Evolutionary conservation across 345 rosid species (phyloP), one percentile per base, ranked within the genome.

Genomic region (Eutrema yunnanense): DNA sequence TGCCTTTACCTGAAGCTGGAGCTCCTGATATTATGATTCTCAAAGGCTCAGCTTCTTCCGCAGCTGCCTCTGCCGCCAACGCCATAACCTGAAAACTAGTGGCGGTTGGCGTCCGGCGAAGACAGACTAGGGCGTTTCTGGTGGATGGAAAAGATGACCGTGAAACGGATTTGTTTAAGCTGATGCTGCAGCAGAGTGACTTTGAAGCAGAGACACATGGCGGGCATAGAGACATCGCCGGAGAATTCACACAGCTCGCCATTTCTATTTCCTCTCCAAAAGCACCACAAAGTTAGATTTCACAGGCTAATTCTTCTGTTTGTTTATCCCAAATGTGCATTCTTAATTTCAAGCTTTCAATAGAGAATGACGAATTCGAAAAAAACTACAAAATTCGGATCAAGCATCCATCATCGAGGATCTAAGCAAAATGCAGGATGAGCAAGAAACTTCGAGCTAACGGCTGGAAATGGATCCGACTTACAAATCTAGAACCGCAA

Each of bases 1-100:
- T 90, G 49, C 96, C 96, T 83, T 90, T 90, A 77, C 96, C 96
- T 54, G 94, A 85, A 78, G 96, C 97, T 32, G 94, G 97, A 67
- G 95, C 89, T 44, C 97, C 95, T 10, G 97, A 85, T 62, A 90
- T 86, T 87, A 90, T 86, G 38, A 88, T 73, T 64, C 79, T 87
- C 79, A 87, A 38, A 54, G 88, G 95, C 44, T 57, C 62, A 4
- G 62, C 30, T 36, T 57, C 62, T 57, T 30, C 36, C 8, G 3
- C 40, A 1, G 9, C 32, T 32, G 4, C 34, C 5, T 32, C 11
- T 29, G 52, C 52, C 9, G 26, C 37, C 8, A 19, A 41, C 3
- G 29, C 61, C 41, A 13, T 16, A 56, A 34, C 62, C 6, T 14
- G 43, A 56, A 34, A 56, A 14, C 14, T 34, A 33, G 62, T 3